Percentiles rank a stretch among this genome's conserved stretches.
Conservation (phyloP, 1,284 basidiomycete genomes). For the Heterobasidion occidentale region DNA sequence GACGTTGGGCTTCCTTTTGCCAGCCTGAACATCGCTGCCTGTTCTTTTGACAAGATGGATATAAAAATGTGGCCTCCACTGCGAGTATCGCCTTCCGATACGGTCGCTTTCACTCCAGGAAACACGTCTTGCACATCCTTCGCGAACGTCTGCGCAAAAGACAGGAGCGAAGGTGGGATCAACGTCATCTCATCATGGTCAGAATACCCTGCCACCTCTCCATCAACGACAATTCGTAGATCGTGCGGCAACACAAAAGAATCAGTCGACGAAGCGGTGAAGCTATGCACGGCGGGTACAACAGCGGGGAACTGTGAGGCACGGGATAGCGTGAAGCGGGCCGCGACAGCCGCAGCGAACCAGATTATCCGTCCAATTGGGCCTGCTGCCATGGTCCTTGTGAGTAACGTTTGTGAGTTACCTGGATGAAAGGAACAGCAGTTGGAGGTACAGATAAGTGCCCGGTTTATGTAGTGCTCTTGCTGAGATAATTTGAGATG, state of each 20-base stretch:
- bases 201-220: conserved; percentile 10
- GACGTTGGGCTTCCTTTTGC: conserved; percentile 24
- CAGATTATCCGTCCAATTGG: background rate
- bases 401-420: background rate
- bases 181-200: conserved; percentile 20
- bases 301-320: conserved; percentile 8
- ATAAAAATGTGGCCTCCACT: conserved; percentile 19
- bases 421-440: too few species aligned
- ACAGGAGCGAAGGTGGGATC: conserved; percentile 24
- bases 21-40: conserved; percentile 13
- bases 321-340: background rate
- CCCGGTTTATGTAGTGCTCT: background rate
- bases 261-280: background rate
- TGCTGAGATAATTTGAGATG: background rate
- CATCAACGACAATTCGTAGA: conserved; percentile 16
- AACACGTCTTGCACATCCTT: conserved; percentile 19
- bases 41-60: conserved; percentile 11
- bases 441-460: too few species aligned
- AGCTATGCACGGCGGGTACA: conserved; percentile 16
- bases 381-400: background rate
- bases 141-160: conserved; percentile 25
- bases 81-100: conserved; percentile 11
- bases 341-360: background rate
- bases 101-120: conserved; percentile 8
- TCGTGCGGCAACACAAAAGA: conserved; percentile 11